These are phyloP conservation scores for Iris pallida DNA, from an alignment of 116 monocot species.

Conservation along the genomic window DNA sequence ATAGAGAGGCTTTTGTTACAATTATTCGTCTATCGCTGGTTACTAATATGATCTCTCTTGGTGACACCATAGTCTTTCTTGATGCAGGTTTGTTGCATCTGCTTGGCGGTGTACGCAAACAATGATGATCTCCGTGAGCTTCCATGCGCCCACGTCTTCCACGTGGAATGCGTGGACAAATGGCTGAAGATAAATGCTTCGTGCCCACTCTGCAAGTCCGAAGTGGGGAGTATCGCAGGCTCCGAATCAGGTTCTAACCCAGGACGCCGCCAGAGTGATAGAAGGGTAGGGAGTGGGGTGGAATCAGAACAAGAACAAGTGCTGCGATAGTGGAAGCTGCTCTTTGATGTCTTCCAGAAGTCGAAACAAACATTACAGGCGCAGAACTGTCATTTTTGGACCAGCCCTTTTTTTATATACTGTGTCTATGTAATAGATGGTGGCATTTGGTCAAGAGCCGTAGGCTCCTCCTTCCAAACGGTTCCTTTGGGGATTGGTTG, in stretches of 20 bases:
- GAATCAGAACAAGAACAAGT: neutral
- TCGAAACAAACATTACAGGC: too few species aligned
- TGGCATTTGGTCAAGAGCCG: too few species aligned
- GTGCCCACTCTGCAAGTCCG: constrained; percentile 56
- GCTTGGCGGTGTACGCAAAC: constrained; percentile 46
- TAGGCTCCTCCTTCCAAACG: too few species aligned
- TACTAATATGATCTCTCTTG: too few species aligned
- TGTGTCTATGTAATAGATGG: too few species aligned
- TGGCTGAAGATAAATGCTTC: constrained; percentile 62
- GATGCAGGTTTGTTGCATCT: constrained; percentile 64
- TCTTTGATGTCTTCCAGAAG: neutral
- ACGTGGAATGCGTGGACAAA: constrained; percentile 52
- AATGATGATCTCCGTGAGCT: constrained; percentile 54
- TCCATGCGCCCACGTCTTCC: constrained; percentile 54
- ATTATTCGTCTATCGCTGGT: too few species aligned
- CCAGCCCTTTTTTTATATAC: too few species aligned
- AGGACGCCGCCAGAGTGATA: neutral
- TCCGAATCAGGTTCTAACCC: neutral
- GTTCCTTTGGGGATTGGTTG: too few species aligned
- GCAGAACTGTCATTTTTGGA: too few species aligned
- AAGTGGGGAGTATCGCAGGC: constrained; percentile 14
- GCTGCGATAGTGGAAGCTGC: neutral
- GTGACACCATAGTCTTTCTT: neutral
- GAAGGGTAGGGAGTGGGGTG: neutral
- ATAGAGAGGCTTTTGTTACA: too few species aligned